These are phyloP conservation scores for Dendrobium officinale DNA, from an alignment of 106 monocot genomes.

Conservation along the genomic window DNA sequence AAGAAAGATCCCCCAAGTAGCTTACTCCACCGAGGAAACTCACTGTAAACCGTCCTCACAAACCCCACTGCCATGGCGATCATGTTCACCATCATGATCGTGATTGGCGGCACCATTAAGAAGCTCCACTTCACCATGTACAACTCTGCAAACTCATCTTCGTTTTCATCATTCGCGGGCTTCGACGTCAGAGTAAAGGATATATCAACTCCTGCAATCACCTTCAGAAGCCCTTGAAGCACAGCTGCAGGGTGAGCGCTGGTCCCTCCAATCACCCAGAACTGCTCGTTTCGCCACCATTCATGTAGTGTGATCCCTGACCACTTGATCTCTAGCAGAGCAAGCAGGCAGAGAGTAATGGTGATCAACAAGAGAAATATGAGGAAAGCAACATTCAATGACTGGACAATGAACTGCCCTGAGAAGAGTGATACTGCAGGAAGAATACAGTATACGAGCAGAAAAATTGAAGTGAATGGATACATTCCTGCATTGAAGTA, in stretches of 20 bases:
- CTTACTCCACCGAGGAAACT: conserved; percentile 84
- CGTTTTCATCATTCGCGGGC: conserved; percentile 46
- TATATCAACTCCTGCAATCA: conserved; percentile 87
- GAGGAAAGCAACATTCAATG: conserved; percentile 53
- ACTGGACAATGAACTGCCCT: conserved; percentile 90
- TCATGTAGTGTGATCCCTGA: conserved; percentile 89
- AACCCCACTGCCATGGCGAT: conserved; percentile 72
- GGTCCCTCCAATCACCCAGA: conserved; percentile 94
- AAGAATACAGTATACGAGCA: conserved; percentile 76
- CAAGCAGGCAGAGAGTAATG: conserved; percentile 71
- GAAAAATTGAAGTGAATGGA: conserved; percentile 87
- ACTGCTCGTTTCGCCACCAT: conserved; percentile 99
- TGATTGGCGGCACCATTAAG: conserved; percentile 90
- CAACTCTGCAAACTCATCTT: conserved; percentile 57
- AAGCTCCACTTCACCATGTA: conserved; percentile 88
- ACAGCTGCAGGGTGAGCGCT: conserved; percentile 94
- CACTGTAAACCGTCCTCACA: conserved; percentile 76
- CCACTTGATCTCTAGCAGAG: conserved; percentile 87
- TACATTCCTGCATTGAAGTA: conserved; percentile 93
- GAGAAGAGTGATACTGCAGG: conserved; percentile 89
- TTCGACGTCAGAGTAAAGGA: conserved; percentile 91
- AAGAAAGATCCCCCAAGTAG: conserved; percentile 87
- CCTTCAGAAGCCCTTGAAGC: conserved; percentile 85
- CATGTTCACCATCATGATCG: conserved; percentile 94
- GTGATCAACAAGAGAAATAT: conserved; percentile 67